A percentile compares a stretch with the other conserved stretches of the same genome.
Evolutionary conservation across 345 rosid genomes (phyloP).

Genomic region (Carallia brachiata): DNA sequence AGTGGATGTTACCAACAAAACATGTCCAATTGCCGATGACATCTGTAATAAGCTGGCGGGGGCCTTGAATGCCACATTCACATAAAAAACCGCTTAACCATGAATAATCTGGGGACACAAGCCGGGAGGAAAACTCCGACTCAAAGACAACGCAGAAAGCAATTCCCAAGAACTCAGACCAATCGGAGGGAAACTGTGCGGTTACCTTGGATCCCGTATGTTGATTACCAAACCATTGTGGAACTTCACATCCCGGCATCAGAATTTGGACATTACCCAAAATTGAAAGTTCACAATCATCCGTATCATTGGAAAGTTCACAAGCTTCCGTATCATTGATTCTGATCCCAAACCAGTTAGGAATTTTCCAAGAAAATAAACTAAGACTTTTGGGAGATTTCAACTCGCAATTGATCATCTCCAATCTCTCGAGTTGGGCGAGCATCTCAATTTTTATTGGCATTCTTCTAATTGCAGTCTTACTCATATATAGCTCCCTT

Average conservation of each 20-base stretch:
- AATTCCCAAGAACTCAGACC: too few relatives aligned
- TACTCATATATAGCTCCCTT: neutral
- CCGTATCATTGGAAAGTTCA: neutral
- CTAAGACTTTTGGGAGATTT: neutral
- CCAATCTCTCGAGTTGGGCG: neutral
- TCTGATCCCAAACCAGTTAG: neutral
- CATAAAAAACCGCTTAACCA: too few relatives aligned
- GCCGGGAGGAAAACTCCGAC: too few relatives aligned
- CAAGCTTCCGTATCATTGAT: conserved; percentile 3
- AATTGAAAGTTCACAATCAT: too few relatives aligned
- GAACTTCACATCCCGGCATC: neutral
- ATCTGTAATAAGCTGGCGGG: too few relatives aligned
- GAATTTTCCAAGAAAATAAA: neutral
- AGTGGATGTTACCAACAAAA: neutral
- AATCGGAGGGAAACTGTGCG: neutral
- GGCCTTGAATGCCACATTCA: too few relatives aligned
- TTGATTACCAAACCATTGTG: neutral
- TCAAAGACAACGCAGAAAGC: too few relatives aligned
- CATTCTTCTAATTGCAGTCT: neutral
- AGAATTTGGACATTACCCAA: neutral
- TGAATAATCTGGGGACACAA: too few relatives aligned
- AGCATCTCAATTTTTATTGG: conserved; percentile 3
- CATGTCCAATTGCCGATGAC: neutral
- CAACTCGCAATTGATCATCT: neutral
- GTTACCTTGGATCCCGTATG: neutral